Base-by-base conservation (phyloP, 106 monocot species). In the Dendrobium chrysotoxum region DNA sequence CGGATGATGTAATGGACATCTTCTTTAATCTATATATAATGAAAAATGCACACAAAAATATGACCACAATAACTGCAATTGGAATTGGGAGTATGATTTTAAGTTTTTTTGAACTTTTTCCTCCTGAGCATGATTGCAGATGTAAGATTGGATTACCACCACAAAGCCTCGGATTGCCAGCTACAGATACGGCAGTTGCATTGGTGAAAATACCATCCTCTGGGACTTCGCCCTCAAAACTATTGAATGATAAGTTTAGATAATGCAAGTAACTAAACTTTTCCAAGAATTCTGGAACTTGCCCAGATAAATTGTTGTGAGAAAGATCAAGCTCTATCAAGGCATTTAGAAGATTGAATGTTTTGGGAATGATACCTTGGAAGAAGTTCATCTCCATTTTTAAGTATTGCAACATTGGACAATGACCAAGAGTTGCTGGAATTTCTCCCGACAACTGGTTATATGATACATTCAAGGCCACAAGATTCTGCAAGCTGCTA, bases 161-260 rank as follows among this genome's bases (percentile, higher is more conserved):
- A 38, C 88, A 88, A 17, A 88, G 80, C 2, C 74, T 77, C 0
- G 17, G n/a, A 42, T 88, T 88, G 15, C 85, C 88, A 3, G 28
- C 5, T 20, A 88, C 13, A 5, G 39, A 83, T 5, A 73, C 1
- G 2, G 4, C 78, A 35, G 23, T 84, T 1, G 57, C 21, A 64
- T 81, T 81, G 11, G 25, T 46, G 39, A 84, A 79, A 20, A 84
- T 30, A 8, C 84, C 81, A 40, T 64, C 65, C 57, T 12, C 25
- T 40, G 88, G 88, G 13, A 88, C 80, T 68, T 79, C 67, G 30
- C 85, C 88, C 3, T 83, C 80, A 3, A 88, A 25, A 76, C 78
- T 57, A 39, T 88, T 88, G 80, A 61, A 85, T 13, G 88, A 88
- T 13, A 89, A 28, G 78, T 82, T 67, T 10, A 89, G 23, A 72